Conservation (phyloP, 1,284 basidiomycete species). For the Cronartium quercuum region DNA sequence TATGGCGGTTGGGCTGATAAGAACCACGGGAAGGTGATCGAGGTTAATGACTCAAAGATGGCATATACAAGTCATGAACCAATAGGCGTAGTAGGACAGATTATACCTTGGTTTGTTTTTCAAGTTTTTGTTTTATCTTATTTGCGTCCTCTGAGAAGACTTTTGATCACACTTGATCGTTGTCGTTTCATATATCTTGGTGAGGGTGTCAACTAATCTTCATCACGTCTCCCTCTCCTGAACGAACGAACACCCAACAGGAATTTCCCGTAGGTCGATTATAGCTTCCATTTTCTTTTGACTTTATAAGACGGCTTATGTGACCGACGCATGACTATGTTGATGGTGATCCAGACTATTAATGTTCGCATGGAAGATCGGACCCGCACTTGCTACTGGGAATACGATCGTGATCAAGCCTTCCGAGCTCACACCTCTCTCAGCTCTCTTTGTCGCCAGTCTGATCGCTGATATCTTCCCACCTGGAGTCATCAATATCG, state of each 20-base stretch:
- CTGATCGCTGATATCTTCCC: constrained; percentile 70
- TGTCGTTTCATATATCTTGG: too few species aligned
- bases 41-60: constrained; percentile 72
- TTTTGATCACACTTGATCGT: not conserved
- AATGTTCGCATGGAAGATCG: constrained; percentile 73
- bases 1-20: constrained; percentile 67
- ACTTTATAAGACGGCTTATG: not conserved
- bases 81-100: constrained; percentile 85
- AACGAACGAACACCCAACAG: not conserved
- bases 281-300: constrained; percentile 34
- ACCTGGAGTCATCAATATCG: constrained; percentile 81
- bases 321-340: not conserved
- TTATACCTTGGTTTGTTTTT: constrained; percentile 56
- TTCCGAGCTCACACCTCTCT: constrained; percentile 84
- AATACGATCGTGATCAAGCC: constrained; percentile 79
- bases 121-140: not conserved
- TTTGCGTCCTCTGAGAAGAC: not conserved
- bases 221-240: not conserved
- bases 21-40: constrained; percentile 72
- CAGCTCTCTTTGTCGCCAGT: constrained; percentile 53
- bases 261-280: constrained; percentile 37
- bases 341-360: constrained; percentile 53
- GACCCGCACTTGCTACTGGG: constrained; percentile 75
- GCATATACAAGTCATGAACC: constrained; percentile 84
- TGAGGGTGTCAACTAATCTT: not conserved